Evolutionary conservation across 495 filamentous ascomycete species (phyloP).

Genomic region (Aspergillus steynii): DNA sequence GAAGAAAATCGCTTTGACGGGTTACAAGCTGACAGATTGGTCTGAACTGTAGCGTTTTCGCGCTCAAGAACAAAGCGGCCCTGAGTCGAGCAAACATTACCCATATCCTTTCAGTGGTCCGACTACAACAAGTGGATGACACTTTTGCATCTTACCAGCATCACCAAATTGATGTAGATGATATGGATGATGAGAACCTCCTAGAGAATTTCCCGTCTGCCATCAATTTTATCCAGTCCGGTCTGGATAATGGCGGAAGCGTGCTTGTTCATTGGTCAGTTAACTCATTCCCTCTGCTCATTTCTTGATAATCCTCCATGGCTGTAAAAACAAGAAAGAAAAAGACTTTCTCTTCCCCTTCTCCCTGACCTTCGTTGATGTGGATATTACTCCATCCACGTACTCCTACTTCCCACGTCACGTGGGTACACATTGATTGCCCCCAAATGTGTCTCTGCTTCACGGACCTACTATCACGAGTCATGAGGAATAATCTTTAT

Average conservation of each 20-base stretch:
- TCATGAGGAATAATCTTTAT: neutral
- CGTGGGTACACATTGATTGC: neutral
- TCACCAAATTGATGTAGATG: slow-evolving; percentile 79
- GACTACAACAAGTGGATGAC: slow-evolving; percentile 52
- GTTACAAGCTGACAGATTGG: slow-evolving; percentile 14
- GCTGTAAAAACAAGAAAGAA: neutral
- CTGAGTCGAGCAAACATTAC: slow-evolving; percentile 76
- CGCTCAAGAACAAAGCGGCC: slow-evolving; percentile 64
- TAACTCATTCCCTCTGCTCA: neutral
- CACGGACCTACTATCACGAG: neutral
- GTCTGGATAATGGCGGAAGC: slow-evolving; percentile 62
- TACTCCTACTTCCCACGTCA: neutral
- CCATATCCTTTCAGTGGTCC: slow-evolving; percentile 83
- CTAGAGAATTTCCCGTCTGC: slow-evolving; percentile 74
- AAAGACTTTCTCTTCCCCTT: neutral
- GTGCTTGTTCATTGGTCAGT: slow-evolving; percentile 77
- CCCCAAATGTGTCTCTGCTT: neutral
- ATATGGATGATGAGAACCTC: slow-evolving; percentile 83
- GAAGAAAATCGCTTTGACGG: slow-evolving; percentile 4
- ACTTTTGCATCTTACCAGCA: slow-evolving; percentile 57
- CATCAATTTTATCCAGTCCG: slow-evolving; percentile 80
- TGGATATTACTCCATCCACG: neutral
- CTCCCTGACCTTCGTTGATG: neutral
- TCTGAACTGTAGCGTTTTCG: slow-evolving; percentile 63
- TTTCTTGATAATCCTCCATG: neutral